Conservation (phyloP, 345 rosid genomes). For the Melaleuca alternifolia region DNA sequence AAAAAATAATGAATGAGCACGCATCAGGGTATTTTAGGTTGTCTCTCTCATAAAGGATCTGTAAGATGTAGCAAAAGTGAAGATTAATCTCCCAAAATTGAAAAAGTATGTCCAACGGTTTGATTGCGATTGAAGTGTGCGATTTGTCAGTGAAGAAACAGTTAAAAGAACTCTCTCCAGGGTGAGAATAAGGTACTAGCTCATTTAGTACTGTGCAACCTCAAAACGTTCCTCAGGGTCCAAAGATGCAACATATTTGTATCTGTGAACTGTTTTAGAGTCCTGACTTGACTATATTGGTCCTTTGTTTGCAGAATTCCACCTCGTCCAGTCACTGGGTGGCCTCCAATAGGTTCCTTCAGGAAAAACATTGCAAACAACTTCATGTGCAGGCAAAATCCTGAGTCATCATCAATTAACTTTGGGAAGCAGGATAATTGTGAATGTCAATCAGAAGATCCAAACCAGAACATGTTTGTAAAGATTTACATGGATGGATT, state of each 20-base stretch:
- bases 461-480: conserved; percentile 12
- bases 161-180: background rate
- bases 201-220: background rate
- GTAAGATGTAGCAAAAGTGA: background rate
- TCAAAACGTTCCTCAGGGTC: background rate
- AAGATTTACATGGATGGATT: conserved; percentile 40
- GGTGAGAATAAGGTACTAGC: background rate
- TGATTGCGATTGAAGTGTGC: background rate
- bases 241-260: background rate
- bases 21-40: background rate
- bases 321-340: conserved; percentile 19
- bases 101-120: background rate
- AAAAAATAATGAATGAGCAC: background rate
- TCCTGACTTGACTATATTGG: background rate
- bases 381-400: background rate
- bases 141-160: background rate
- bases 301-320: conserved; percentile 15
- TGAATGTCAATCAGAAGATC: background rate
- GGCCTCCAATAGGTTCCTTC: conserved; percentile 40
- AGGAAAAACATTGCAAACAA: conserved; percentile 22
- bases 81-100: background rate
- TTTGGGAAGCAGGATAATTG: conserved; percentile 1
- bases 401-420: background rate
- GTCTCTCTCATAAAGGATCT: background rate
- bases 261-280: background rate